These are phyloP conservation scores for Aspergillus glaucus DNA, from an alignment of 2,329 filamentous ascomycete species.

Conservation along the genomic window DNA sequence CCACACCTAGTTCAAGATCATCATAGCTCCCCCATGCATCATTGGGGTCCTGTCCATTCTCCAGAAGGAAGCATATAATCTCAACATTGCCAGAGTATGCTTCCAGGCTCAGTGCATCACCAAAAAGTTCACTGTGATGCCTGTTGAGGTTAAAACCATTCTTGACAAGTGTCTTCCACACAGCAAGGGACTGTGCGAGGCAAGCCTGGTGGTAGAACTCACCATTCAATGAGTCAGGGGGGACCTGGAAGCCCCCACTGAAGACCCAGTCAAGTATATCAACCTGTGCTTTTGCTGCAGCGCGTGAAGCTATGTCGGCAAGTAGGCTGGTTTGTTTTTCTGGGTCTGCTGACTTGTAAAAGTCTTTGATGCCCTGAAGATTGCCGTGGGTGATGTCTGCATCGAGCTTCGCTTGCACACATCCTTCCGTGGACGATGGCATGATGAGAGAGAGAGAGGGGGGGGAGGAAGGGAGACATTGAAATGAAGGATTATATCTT, in stretches of 20 bases:
- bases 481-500: no score
- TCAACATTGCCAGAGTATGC: neutral
- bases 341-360: neutral
- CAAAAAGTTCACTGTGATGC: neutral
- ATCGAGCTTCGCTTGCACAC: neutral
- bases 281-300: neutral
- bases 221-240: neutral
- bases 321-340: neutral
- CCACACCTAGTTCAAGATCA: neutral
- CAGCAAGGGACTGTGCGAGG: neutral
- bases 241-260: neutral
- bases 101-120: neutral
- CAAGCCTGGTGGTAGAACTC: neutral
- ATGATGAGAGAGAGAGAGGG: neutral
- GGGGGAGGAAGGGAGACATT: no score
- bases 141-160: neutral
- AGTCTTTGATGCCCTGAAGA: neutral
- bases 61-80: neutral
- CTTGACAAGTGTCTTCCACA: neutral
- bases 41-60: constrained; percentile 1
- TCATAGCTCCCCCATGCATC: neutral
- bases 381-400: neutral
- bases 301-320: neutral
- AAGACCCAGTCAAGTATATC: constrained; percentile 1
- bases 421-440: neutral